These are phyloP conservation scores for Achaetomiella virescens DNA, from an alignment of 495 filamentous ascomycete genomes.

Conservation along the genomic window DNA sequence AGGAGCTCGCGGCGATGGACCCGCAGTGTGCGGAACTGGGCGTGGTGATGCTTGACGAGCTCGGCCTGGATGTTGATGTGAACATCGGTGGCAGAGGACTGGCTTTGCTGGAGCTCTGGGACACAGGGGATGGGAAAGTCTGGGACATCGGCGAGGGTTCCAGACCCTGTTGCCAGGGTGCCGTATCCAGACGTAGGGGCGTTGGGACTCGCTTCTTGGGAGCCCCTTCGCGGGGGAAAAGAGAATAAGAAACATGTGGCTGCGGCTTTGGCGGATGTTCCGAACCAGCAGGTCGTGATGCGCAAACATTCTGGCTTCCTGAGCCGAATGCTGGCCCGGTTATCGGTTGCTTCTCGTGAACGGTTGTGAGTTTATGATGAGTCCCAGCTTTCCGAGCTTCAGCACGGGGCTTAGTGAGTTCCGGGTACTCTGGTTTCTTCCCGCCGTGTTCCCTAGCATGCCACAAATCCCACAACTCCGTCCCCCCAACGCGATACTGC, in stretches of 20 bases:
- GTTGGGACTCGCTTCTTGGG: background rate
- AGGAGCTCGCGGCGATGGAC: conserved; percentile 5
- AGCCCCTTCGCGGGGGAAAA: conserved; percentile 19
- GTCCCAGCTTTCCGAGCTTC: background rate
- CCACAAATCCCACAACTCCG: conserved; percentile 25
- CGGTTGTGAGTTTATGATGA: background rate
- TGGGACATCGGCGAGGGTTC: conserved; percentile 1
- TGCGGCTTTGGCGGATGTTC: conserved; percentile 12
- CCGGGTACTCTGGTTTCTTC: conserved; percentile 8
- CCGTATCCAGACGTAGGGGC: conserved; percentile 1
- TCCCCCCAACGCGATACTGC: conserved; percentile 13
- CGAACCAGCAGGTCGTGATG: conserved; percentile 1
- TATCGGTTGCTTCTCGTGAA: background rate
- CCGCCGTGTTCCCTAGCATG: conserved; percentile 1
- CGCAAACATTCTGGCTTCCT: background rate
- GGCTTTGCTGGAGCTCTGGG: background rate
- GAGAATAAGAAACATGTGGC: conserved; percentile 20
- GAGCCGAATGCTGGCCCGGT: background rate
- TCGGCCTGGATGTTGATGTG: background rate
- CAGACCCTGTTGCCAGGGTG: background rate
- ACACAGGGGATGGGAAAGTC: background rate
- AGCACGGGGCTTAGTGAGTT: conserved; percentile 8
- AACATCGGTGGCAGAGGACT: background rate
- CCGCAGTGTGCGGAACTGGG: background rate
- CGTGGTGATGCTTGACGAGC: background rate